Percentiles rank a stretch among this genome's conserved stretches.
These are phyloP conservation scores for Exobasidium rhododendri DNA, from an alignment of 1,284 basidiomycete genomes.

Conservation along the genomic window DNA sequence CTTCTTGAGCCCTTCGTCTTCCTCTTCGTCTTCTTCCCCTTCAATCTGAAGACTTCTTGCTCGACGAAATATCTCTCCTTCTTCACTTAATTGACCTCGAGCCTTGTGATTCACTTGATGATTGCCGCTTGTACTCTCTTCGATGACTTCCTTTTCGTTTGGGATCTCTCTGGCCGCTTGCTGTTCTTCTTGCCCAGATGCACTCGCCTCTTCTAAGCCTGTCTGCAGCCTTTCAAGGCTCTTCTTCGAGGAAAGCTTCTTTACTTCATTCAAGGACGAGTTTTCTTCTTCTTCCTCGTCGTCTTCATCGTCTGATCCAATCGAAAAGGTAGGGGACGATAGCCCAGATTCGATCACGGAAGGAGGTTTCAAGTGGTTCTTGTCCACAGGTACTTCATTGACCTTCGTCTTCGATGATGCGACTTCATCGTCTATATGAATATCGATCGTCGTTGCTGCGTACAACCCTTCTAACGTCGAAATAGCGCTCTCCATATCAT, in stretches of 20 bases:
- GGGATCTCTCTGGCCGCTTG: neutral
- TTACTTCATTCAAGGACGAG: neutral
- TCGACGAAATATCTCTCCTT: slow-evolving; percentile 43
- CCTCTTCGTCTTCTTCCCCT: slow-evolving; percentile 18
- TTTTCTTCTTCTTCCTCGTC: slow-evolving; percentile 17
- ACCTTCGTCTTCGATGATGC: neutral
- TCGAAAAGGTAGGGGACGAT: slow-evolving; percentile 38
- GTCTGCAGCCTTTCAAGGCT: neutral
- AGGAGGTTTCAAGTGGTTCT: neutral
- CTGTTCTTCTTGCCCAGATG: slow-evolving; percentile 21
- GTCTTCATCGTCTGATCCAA: slow-evolving; percentile 42
- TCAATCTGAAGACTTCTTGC: slow-evolving; percentile 30
- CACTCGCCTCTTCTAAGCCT: neutral
- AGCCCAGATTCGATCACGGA: slow-evolving; percentile 21
- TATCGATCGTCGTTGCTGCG: neutral
- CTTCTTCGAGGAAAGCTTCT: neutral
- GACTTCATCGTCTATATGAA: neutral
- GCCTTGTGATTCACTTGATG: slow-evolving; percentile 28
- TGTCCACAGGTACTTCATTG: neutral
- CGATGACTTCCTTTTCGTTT: slow-evolving; percentile 10
- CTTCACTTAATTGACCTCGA: slow-evolving; percentile 41
- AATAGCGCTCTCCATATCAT: slow-evolving; percentile 33
- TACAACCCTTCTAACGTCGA: slow-evolving; percentile 29
- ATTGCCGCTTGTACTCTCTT: slow-evolving; percentile 15
- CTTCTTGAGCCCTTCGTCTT: slow-evolving; percentile 10